phyloP scores from a whole-genome alignment of 345 rosid genomes.

The Punica granatum region DNA sequence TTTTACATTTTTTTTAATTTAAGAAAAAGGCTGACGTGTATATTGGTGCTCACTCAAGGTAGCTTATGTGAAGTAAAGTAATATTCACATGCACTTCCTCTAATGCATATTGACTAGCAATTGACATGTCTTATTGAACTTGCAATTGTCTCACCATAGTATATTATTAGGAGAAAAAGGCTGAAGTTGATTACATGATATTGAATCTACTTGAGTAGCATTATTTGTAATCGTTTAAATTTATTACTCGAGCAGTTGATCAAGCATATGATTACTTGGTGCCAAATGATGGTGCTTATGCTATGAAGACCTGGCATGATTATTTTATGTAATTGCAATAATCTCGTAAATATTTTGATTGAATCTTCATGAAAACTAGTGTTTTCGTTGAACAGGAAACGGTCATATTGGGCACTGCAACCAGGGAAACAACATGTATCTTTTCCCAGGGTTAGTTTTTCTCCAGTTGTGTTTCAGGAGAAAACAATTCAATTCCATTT shows the following conservation, averaged over 20 bases:
- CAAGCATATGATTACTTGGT: no score
- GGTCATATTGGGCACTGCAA: constrained; percentile 82
- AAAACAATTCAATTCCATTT: background rate
- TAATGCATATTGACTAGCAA: background rate
- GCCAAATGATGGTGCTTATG: background rate
- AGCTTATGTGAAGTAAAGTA: background rate
- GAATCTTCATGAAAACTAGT: background rate
- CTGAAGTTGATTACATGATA: background rate
- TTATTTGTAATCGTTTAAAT: background rate
- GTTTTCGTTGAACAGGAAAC: constrained; percentile 39
- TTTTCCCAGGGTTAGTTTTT: constrained; percentile 86
- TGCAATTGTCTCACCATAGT: background rate
- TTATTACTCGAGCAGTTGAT: background rate
- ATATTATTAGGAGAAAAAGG: background rate
- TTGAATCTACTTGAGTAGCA: background rate
- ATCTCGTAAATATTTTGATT: background rate
- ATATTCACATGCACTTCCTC: background rate
- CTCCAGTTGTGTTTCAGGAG: background rate
- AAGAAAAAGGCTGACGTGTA: background rate
- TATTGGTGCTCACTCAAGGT: no score
- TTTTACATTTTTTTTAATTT: background rate
- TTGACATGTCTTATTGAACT: background rate
- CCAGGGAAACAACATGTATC: constrained; percentile 99
- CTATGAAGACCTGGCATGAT: background rate
- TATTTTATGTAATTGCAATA: background rate